Conservation (phyloP, 148 eudicot genomes). For the Pharnaceum exiguum region DNA sequence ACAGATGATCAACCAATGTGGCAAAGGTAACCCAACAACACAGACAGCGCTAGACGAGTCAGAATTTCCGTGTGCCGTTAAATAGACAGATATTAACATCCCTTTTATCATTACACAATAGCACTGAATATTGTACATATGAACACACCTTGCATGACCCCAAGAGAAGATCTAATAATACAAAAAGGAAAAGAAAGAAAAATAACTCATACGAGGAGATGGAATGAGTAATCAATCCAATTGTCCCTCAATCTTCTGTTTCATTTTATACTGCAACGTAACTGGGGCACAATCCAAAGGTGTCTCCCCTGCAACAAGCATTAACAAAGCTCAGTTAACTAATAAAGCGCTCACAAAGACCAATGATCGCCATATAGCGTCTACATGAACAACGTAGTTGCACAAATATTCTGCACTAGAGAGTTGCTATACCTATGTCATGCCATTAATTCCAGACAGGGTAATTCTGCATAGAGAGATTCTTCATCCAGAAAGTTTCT, state of each 20-base stretch:
- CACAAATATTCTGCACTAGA: too few relatives aligned
- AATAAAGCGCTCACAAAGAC: not conserved
- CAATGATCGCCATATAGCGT: too few relatives aligned
- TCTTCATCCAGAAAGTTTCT: too few relatives aligned
- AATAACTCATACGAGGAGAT: not conserved
- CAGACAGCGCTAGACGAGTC: too few relatives aligned
- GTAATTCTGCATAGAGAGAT: too few relatives aligned
- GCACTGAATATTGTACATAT: constrained; percentile 2
- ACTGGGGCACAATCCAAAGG: constrained; percentile 83
- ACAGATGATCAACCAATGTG: too few relatives aligned
- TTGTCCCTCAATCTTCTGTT: constrained; percentile 55
- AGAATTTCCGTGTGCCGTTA: too few relatives aligned
- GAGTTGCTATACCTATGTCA: too few relatives aligned
- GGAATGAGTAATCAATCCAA: constrained; percentile 5
- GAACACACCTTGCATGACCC: too few relatives aligned
- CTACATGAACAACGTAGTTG: too few relatives aligned
- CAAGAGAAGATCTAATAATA: not conserved
- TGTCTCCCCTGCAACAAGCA: constrained; percentile 55
- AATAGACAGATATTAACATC: not conserved
- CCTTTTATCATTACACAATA: constrained; percentile 1
- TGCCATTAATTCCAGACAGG: too few relatives aligned
- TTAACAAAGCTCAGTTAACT: not conserved
- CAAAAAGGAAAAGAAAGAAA: not conserved
- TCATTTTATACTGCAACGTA: constrained; percentile 74
- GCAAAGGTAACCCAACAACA: too few relatives aligned